Conservation (phyloP, 352 stramenopile genomes). For the Phytophthora brassicae region DNA sequence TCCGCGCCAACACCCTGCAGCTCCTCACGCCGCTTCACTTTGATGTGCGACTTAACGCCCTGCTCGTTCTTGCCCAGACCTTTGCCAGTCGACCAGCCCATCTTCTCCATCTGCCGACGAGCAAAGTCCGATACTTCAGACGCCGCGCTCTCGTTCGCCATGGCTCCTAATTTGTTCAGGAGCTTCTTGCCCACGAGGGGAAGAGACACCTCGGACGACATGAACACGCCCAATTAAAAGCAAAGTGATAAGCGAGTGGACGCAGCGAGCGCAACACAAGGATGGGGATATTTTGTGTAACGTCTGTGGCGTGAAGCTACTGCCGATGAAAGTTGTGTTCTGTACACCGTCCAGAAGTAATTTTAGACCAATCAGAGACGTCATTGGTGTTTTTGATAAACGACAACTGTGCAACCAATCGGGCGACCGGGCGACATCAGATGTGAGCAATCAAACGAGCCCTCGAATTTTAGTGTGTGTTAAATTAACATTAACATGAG, state of each 20-base stretch:
- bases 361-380: not conserved
- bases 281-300: not conserved
- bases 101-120: slow-evolving; percentile 91
- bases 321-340: not conserved
- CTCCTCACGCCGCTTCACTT: slow-evolving; percentile 93
- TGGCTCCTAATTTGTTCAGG: slow-evolving; percentile 70
- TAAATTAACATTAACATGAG: too few species aligned
- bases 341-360: too few species aligned
- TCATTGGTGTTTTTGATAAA: not conserved
- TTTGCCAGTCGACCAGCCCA: slow-evolving; percentile 96
- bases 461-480: too few species aligned
- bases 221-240: not conserved
- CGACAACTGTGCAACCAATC: too few species aligned
- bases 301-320: not conserved
- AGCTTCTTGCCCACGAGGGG: slow-evolving; percentile 87
- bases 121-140: slow-evolving; percentile 77
- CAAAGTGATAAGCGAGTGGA: slow-evolving; percentile 4
- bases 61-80: slow-evolving; percentile 95
- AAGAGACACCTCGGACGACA: slow-evolving; percentile 25
- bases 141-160: slow-evolving; percentile 78
- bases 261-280: not conserved
- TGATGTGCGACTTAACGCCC: slow-evolving; percentile 93
- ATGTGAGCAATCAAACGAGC: too few species aligned
- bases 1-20: slow-evolving; percentile 90
- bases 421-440: too few species aligned